phyloP scores from a whole-genome alignment of 352 stramenopile species.

The Pythium biforme region DNA sequence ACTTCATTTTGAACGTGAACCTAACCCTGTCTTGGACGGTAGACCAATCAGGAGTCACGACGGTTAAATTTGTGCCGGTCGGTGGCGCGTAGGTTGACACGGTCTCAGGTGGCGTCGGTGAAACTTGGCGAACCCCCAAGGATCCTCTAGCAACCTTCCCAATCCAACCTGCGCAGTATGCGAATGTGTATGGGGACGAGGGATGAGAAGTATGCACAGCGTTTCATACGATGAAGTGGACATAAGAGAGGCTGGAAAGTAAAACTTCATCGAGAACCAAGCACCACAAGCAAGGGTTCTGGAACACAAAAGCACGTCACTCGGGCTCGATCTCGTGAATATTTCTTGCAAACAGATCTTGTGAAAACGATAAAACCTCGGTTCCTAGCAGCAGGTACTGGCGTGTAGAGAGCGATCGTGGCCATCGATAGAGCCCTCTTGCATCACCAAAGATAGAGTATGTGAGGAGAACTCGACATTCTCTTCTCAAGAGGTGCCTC shows the following conservation, averaged over 20 bases:
- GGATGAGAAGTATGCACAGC: background rate
- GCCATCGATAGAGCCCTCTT: too few relatives aligned
- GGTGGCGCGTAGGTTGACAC: constrained; percentile 8
- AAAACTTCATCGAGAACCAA: constrained; percentile 3
- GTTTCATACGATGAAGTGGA: background rate
- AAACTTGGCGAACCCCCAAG: background rate
- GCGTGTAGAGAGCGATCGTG: too few relatives aligned
- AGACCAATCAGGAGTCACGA: constrained; percentile 9
- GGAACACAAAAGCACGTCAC: background rate
- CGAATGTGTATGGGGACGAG: background rate
- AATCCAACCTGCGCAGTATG: background rate
- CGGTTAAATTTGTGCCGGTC: constrained; percentile 18
- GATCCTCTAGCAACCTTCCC: constrained; percentile 14
- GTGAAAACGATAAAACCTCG: too few relatives aligned
- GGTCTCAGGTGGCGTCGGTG: constrained; percentile 1
- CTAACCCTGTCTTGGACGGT: background rate
- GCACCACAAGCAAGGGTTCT: constrained; percentile 10
- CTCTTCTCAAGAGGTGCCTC: too few relatives aligned
- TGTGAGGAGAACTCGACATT: too few relatives aligned
- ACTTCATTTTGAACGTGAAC: constrained; percentile 1
- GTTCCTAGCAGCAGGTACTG: too few relatives aligned
- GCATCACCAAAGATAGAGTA: too few relatives aligned
- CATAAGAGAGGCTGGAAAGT: background rate
- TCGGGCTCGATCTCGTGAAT: background rate
- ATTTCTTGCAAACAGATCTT: too few relatives aligned